Evolutionary conservation across 139 green algal genomes (phyloP).

Genomic region (Pleodorina starrii): DNA sequence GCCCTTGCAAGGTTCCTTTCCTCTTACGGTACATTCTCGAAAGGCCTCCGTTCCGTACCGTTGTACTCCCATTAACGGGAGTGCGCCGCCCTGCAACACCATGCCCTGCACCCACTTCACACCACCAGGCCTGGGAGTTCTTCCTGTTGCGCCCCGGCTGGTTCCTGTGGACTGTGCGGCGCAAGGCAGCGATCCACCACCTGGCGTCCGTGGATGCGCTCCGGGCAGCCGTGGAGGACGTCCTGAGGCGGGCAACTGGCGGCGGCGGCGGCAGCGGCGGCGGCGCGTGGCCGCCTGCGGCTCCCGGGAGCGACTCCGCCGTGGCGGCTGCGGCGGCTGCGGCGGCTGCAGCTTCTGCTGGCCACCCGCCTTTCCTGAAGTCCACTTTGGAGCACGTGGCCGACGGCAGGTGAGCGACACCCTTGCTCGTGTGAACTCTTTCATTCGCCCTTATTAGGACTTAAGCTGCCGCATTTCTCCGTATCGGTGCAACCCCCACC

Average conservation of each 20-base stretch:
- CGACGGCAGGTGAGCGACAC: not conserved
- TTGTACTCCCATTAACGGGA: no score
- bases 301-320: not conserved
- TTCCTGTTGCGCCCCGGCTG: conserved; percentile 42
- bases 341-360: not conserved
- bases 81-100: no score
- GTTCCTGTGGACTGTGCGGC: not conserved
- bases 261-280: not conserved
- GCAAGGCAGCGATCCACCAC: not conserved
- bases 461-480: no score
- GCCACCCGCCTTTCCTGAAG: not conserved
- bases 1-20: no score
- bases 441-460: no score
- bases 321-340: not conserved
- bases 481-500: no score
- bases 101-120: no score
- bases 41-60: no score
- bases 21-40: no score
- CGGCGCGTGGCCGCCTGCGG: not conserved
- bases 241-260: not conserved
- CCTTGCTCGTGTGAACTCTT: no score
- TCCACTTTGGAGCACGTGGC: not conserved
- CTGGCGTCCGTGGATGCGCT: not conserved
- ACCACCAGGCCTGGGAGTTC: conserved; percentile 49
- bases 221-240: not conserved